Base-by-base conservation (phyloP, 306 rosid genomes). In the Abrus pulchellus region DNA sequence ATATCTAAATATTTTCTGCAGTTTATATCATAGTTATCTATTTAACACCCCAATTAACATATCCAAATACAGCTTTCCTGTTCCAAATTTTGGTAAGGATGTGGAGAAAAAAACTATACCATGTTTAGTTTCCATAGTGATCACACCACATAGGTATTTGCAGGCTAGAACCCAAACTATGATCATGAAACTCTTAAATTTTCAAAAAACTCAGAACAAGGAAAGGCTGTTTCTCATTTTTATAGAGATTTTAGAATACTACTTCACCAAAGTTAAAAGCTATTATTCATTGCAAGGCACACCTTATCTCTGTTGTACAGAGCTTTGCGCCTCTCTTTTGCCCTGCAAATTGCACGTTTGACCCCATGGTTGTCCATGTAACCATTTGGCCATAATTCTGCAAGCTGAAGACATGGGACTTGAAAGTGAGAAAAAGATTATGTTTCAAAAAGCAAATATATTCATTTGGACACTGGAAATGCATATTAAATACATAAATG, bases 311-410 rank as follows among this genome's bases (percentile, higher is more conserved):
- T 88, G 75, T 36, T 79, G 60, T 85, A 67, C 50, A 85, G 80
- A 40, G 86, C 89, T 85, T 83, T 86, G 86, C 91, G 94, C 83
- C 99, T 93, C 65, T 90, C 98, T 69, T 93, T 95, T 59, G 98
- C 88, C 87, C 94, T 85, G 79, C 93, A 88, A 80, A 95, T 88
- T 72, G 94, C 99, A 40, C 88, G 89, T 81, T 91, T 95, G 82
- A 95, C 90, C 76, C 99, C 99, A 85, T 90, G 94, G 85, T 93
- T 95, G 85, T 95, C 99, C 99, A 95, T 95, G 87, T 76, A 87
- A 63, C 97, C 97, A 90, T 73, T 82, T 60, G 98, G 99, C 97
- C 97, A 95, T 89, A 95, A 85, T 72, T 82, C 91, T 1, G 98
- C 98, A 64, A 95, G 96, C 99, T 95, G 92, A 78, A 75, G 52